Evolutionary conservation across 176 grass and related monocot species (phyloP), one percentile per base, ranked within the genome.

Genomic region (Alopecurus myosuroides): DNA sequence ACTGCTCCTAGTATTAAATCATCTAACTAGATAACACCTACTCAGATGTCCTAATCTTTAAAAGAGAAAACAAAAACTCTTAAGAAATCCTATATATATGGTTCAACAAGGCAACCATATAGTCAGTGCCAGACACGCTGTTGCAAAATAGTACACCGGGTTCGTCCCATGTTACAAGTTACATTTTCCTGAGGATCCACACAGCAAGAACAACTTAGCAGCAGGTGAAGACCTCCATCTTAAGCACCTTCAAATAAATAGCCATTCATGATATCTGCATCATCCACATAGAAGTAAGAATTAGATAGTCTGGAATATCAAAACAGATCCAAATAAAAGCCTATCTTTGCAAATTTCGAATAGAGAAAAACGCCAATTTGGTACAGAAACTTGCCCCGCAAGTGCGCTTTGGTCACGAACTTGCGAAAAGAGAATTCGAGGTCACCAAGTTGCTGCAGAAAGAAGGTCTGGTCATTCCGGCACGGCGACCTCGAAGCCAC

Each of bases 181-280:
- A 50, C 50, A 73, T 0, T 62, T 80, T 37, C 6, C 13, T 30
- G 15, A 65, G 41, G 45, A 44, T 77, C 33, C 15, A 56, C 34
- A 18, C 81, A 35, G 76, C 75, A 51, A 64, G 26, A 56, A 50
- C 42, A 64, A 30, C 56, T 42, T 73, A 57, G n/a, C 69, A 26
- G 34, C 69, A 44, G 19, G 23, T 22, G 8, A 62, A 53, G 1
- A 17, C 63, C 4, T 22, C 81, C 52, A 71, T 77, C 66, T 37
- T 15, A 74, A 79, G 58, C 57, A 70, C 25, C 63, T 58, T 79
- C 17, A 55, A 74, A 70, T 58, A 30, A 23, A 58, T 34, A 34
- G 56, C 64, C 66, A 40, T 77, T 64, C 63, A 46, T 48, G 25
- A 9, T 36, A 74, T 44, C 88, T 90, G 88, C 79, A 83, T 62